A percentile compares a stretch with the other conserved stretches of the same genome.
Evolutionary conservation across 192 early-diverging fungal species (phyloP).

Genomic region (Coemansia sp.): DNA sequence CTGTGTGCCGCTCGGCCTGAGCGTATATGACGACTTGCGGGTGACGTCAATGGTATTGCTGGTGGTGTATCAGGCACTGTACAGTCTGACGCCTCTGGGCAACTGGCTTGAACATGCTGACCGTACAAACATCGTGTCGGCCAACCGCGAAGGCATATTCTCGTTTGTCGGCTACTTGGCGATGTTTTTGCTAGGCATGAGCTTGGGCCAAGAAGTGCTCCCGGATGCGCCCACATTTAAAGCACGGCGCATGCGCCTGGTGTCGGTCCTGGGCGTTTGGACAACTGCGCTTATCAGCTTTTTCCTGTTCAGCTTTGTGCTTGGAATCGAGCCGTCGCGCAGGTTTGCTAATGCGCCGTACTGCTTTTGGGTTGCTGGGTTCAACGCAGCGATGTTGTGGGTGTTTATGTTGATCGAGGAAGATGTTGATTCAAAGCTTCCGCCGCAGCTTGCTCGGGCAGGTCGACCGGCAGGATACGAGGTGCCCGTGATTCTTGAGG

Average conservation of each 20-base stretch:
- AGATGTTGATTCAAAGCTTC: slow-evolving; percentile 56
- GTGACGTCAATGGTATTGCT: slow-evolving; percentile 59
- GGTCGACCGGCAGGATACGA: slow-evolving; percentile 45
- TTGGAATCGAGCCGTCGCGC: slow-evolving; percentile 65
- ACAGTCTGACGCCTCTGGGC: slow-evolving; percentile 61
- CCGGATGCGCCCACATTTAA: slow-evolving; percentile 46
- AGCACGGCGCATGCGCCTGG: slow-evolving; percentile 52
- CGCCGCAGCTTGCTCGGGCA: slow-evolving; percentile 35
- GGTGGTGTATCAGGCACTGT: slow-evolving; percentile 62
- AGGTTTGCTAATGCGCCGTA: slow-evolving; percentile 77
- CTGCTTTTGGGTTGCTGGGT: slow-evolving; percentile 72
- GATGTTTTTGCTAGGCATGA: slow-evolving; percentile 77
- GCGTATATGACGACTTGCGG: slow-evolving; percentile 54
- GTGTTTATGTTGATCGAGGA: slow-evolving; percentile 63
- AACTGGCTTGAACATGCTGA: slow-evolving; percentile 75
- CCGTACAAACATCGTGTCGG: slow-evolving; percentile 68
- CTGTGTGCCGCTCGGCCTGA: slow-evolving; percentile 66
- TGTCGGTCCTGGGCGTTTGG: slow-evolving; percentile 48
- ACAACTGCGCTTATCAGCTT: slow-evolving; percentile 54
- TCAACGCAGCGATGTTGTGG: slow-evolving; percentile 66
- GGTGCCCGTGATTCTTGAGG: slow-evolving; percentile 62
- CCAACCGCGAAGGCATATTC: slow-evolving; percentile 90
- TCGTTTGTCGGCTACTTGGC: slow-evolving; percentile 82
- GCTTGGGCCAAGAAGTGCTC: slow-evolving; percentile 66
- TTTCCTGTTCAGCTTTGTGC: slow-evolving; percentile 55